A percentile compares a stretch with the other conserved stretches of the same genome.
These are phyloP conservation scores for Flaveria ramosissima DNA, from an alignment of 129 eudicot genomes.

Conservation along the genomic window DNA sequence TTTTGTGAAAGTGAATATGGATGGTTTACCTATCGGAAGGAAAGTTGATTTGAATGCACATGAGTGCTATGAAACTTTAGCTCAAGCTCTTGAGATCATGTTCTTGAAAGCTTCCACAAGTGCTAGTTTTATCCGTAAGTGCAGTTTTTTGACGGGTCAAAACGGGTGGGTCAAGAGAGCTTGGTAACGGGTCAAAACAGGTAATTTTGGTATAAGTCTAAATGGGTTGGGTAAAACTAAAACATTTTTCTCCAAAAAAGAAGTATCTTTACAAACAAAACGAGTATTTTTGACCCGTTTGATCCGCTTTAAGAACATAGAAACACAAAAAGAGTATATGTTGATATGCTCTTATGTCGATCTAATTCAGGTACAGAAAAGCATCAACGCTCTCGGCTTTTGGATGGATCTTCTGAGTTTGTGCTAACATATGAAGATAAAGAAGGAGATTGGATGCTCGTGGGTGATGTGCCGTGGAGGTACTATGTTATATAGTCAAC, in stretches of 20 bases:
- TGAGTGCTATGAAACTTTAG: conserved; percentile 71
- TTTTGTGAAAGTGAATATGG: conserved; percentile 93
- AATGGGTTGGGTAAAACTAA: not conserved
- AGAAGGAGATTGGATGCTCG: conserved; percentile 99
- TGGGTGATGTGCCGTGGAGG: conserved; percentile 99
- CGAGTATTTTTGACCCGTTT: not conserved
- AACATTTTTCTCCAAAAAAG: not conserved
- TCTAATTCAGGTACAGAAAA: conserved; percentile 48
- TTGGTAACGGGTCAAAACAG: not conserved
- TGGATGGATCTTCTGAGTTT: conserved; percentile 92
- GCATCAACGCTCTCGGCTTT: conserved; percentile 62
- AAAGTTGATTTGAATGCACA: conserved; percentile 87
- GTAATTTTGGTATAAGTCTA: not conserved
- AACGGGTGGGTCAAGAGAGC: not conserved
- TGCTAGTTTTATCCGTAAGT: conserved; percentile 43
- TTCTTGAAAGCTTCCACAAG: conserved; percentile 56
- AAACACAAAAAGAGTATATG: not conserved
- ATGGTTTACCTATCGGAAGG: conserved; percentile 90
- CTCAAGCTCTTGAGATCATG: conserved; percentile 78
- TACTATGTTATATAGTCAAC: conserved; percentile 30
- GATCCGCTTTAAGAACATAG: not conserved
- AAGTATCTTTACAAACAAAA: not conserved
- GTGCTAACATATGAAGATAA: conserved; percentile 98
- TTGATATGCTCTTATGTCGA: conserved; percentile 5
- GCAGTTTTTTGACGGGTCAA: conserved; percentile 10